Evolutionary conservation across 306 rosid species (phyloP).

Genomic region (Senna tora): DNA sequence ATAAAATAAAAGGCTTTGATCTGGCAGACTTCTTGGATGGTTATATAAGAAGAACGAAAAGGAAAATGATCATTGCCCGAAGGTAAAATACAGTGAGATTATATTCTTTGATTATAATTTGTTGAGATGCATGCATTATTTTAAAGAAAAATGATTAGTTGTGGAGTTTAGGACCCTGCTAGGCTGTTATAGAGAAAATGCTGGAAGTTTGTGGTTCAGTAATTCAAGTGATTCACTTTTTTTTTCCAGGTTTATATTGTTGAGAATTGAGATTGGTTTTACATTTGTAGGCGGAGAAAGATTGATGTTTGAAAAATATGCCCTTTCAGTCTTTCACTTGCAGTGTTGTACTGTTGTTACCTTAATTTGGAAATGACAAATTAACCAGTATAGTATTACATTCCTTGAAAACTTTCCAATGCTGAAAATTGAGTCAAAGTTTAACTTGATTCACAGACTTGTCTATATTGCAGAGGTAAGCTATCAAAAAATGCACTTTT

Average conservation of each 20-base stretch:
- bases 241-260: neutral
- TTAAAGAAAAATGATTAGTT: slow-evolving; percentile 26
- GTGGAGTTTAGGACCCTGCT: slow-evolving; percentile 5
- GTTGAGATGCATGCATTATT: slow-evolving; percentile 34
- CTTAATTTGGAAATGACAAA: slow-evolving; percentile 12
- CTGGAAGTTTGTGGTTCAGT: slow-evolving; percentile 4
- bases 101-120: slow-evolving; percentile 13
- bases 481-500: neutral
- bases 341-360: neutral
- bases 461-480: neutral
- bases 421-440: slow-evolving; percentile 8
- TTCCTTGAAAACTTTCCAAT: slow-evolving; percentile 3
- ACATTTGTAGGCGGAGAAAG: neutral
- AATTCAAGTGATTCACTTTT: neutral
- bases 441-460: neutral
- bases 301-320: neutral
- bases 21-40: slow-evolving; percentile 20
- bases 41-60: neutral
- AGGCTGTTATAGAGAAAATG: neutral
- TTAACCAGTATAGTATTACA: slow-evolving; percentile 14
- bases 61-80: slow-evolving; percentile 13
- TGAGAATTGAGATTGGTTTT: slow-evolving; percentile 9
- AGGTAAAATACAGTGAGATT: slow-evolving; percentile 25
- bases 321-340: slow-evolving; percentile 31
- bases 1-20: slow-evolving; percentile 28